Evolutionary conservation across 192 early-diverging fungal genomes (phyloP).

Genomic region (Piromyces sp.): DNA sequence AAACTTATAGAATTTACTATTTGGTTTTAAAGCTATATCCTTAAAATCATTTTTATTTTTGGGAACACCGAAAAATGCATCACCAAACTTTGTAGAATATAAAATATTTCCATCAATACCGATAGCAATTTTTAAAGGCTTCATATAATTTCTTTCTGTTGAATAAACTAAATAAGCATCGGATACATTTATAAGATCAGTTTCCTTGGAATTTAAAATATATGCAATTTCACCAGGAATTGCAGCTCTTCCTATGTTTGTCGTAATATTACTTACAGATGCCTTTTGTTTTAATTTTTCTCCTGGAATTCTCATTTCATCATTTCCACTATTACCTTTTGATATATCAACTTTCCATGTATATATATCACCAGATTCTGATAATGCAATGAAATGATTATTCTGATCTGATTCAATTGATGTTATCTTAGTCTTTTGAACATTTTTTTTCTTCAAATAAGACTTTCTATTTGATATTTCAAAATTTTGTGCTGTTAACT

Average conservation of each 20-base stretch:
- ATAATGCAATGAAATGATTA: background rate
- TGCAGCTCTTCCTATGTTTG: background rate
- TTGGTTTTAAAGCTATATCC: background rate
- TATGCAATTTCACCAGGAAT: background rate
- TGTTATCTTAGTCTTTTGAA: background rate
- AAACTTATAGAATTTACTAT: background rate
- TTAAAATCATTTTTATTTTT: background rate
- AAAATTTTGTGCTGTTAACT: background rate
- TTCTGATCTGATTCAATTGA: background rate
- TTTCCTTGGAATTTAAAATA: slow-evolving; percentile 23
- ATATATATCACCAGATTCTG: background rate
- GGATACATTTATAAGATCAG: slow-evolving; percentile 14
- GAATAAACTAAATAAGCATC: slow-evolving; percentile 43
- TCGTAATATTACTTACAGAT: slow-evolving; percentile 30
- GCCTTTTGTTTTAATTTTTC: slow-evolving; percentile 18
- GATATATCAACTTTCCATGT: background rate
- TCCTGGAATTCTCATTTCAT: background rate
- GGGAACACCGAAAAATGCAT: slow-evolving; percentile 40
- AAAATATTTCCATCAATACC: slow-evolving; percentile 50
- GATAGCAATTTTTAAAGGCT: slow-evolving; percentile 36
- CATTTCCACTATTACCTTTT: background rate
- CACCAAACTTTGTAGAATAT: slow-evolving; percentile 42
- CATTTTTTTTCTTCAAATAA: background rate
- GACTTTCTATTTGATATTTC: background rate
- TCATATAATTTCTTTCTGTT: slow-evolving; percentile 15